Percentiles rank a stretch among this genome's conserved stretches.
These are phyloP conservation scores for Lignosus rhinocerotis DNA, from an alignment of 1,284 basidiomycete species.

Conservation along the genomic window DNA sequence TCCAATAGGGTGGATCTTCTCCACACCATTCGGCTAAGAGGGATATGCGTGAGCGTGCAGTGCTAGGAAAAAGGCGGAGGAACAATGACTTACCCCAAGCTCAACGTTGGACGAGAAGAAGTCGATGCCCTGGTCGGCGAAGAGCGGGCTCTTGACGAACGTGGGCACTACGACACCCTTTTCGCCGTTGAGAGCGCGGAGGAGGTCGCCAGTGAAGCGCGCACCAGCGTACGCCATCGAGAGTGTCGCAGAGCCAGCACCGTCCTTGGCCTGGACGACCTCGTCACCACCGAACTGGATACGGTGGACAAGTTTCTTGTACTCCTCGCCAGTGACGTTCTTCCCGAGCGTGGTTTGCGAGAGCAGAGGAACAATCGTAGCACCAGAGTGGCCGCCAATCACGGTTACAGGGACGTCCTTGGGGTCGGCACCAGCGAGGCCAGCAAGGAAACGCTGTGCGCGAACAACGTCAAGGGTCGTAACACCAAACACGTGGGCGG, in stretches of 20 bases:
- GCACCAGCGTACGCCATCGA: conserved; percentile 93
- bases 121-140: conserved; percentile 79
- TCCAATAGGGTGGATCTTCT: conserved; percentile 86
- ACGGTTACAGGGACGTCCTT: conserved; percentile 81
- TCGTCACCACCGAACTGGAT: conserved; percentile 98
- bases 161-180: conserved; percentile 84
- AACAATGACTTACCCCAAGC: conserved; percentile 71
- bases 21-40: conserved; percentile 78
- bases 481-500: conserved; percentile 79
- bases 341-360: conserved; percentile 77
- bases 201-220: conserved; percentile 82
- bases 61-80: neutral
- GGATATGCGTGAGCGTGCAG: neutral
- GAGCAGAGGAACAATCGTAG: conserved; percentile 94
- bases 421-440: conserved; percentile 68
- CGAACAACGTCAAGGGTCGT: conserved; percentile 98
- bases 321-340: conserved; percentile 64
- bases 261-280: conserved; percentile 92
- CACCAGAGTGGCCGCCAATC: conserved; percentile 94
- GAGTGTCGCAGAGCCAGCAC: conserved; percentile 83
- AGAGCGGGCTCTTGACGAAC: conserved; percentile 86
- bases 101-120: conserved; percentile 92
- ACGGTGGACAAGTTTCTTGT: conserved; percentile 76
- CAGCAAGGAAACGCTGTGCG: conserved; percentile 87
- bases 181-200: conserved; percentile 87